A percentile compares a stretch with the other conserved stretches of the same genome.
Evolutionary conservation across 2,329 filamentous ascomycete species (phyloP).

Genomic region (Phialemoniopsis sp.): DNA sequence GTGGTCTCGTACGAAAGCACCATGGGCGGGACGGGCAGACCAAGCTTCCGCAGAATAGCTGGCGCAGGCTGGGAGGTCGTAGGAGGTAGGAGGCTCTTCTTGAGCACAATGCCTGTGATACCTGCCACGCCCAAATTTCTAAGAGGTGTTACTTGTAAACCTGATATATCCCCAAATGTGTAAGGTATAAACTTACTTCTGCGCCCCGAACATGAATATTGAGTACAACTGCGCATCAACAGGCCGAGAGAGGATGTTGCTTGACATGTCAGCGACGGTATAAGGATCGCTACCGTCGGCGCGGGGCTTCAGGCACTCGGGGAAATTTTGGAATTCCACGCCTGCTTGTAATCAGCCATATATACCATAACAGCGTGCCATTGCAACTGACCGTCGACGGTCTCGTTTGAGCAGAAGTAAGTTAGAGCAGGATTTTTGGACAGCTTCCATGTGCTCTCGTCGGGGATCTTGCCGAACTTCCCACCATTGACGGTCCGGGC

Average conservation of each 20-base stretch:
- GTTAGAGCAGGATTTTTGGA: slow-evolving; percentile 67
- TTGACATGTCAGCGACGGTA: slow-evolving; percentile 89
- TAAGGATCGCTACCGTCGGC: slow-evolving; percentile 63
- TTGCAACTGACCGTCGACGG: slow-evolving; percentile 74
- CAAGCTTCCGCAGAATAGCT: slow-evolving; percentile 67
- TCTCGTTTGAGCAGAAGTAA: slow-evolving; percentile 94
- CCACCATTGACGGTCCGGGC: slow-evolving; percentile 52
- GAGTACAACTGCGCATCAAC: slow-evolving; percentile 78
- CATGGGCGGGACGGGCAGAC: slow-evolving; percentile 72
- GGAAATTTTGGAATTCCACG: slow-evolving; percentile 80
- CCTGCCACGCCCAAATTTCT: slow-evolving; percentile 86
- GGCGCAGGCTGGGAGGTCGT: slow-evolving; percentile 60
- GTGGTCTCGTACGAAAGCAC: slow-evolving; percentile 81
- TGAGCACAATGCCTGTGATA: slow-evolving; percentile 80
- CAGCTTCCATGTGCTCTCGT: slow-evolving; percentile 72
- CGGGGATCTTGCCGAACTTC: slow-evolving; percentile 83
- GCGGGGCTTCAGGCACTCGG: slow-evolving; percentile 54
- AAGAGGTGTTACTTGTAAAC: no score
- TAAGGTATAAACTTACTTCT: no score
- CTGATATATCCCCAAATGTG: no score
- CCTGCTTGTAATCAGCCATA: slow-evolving; percentile 28
- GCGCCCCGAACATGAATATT: slow-evolving; percentile 85
- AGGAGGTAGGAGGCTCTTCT: slow-evolving; percentile 74
- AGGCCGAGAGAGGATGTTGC: slow-evolving; percentile 81
- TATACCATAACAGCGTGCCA: no score